Evolutionary conservation across 768 basidiomycete genomes (phyloP), one percentile per base, ranked within the genome.

Genomic region (Hysterangium stoloniferum): DNA sequence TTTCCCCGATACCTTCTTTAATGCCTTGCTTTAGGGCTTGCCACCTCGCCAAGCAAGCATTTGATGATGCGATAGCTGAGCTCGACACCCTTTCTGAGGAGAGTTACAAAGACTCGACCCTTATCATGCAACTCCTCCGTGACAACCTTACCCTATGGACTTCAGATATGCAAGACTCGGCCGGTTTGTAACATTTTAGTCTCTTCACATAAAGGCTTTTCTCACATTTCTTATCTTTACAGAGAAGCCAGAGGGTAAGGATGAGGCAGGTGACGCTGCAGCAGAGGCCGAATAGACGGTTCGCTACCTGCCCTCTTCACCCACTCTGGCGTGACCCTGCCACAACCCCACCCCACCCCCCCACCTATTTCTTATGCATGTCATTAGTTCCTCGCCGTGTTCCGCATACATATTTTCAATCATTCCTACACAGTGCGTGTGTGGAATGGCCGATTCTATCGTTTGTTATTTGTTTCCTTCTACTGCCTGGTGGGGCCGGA

Each of bases 101-200:
- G 78, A 87, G 85, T 70, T 97, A 98, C 86, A 96, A 97, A 77
- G 94, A 97, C 70, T 96, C 92, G 53, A 98, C 95, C 34, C 75
- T 97, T 59, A 95, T 95, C 71, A 87, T 91, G 86, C 95, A 97
- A 71, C 74, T 97, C 56, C 81, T 97, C 66, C 83, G 93, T 64
- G 94, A 97, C 69, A 97, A 97, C 80, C 73, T 98, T 37, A 96
- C 93, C 43, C 80, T 97, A 62, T 98, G 94, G 94, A 96, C 94
- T 53, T 93, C 90, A 40, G 94, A 96, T 68, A 93, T 96, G 88
- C 89, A 93, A 68, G 92, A 94, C 54, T 77, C 83, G 65, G 86
- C n/a, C n/a, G n/a, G 86, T 86, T 53, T 49, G 83, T 78, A 13
- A n/a, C n/a, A n/a, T 17, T 3, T 19, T 27, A 0, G 15, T 4